A percentile compares a stretch with the other conserved stretches of the same genome.
phyloP scores from a whole-genome alignment of 2,329 filamentous ascomycete genomes.

The Aureobasidium pullulans region DNA sequence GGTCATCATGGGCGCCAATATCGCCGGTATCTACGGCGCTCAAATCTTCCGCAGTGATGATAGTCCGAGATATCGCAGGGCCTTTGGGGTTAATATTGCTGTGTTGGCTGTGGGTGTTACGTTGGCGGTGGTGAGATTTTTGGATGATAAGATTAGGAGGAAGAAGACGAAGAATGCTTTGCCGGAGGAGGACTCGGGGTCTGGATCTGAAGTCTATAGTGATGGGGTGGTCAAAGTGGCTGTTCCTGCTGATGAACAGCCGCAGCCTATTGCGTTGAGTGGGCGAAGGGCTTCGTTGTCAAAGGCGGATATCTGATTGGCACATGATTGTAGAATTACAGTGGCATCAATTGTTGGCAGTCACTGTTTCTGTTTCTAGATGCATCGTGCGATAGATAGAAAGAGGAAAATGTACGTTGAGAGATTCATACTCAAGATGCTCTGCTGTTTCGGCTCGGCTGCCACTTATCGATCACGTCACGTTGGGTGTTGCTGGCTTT shows the following conservation, averaged over 20 bases:
- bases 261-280: neutral
- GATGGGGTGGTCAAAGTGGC: neutral
- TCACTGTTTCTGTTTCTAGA: too few species aligned
- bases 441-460: too few species aligned
- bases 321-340: too few species aligned
- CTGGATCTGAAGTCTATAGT: neutral
- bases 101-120: slow-evolving; percentile 38
- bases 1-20: slow-evolving; percentile 57
- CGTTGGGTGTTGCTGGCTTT: too few species aligned
- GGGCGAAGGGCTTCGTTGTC: neutral
- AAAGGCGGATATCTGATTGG: neutral
- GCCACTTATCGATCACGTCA: too few species aligned
- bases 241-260: neutral
- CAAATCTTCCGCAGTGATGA: slow-evolving; percentile 53
- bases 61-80: slow-evolving; percentile 44
- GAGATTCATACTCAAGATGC: too few species aligned
- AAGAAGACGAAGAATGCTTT: neutral
- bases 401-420: too few species aligned
- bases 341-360: too few species aligned
- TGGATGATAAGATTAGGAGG: slow-evolving; percentile 32
- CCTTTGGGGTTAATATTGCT: slow-evolving; percentile 41
- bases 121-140: slow-evolving; percentile 36
- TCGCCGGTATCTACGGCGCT: slow-evolving; percentile 53
- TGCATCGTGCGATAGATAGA: too few species aligned
- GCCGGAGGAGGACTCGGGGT: neutral